Evolutionary conservation across 1,284 basidiomycete species (phyloP).

Genomic region (Anthracocystis setariae): DNA sequence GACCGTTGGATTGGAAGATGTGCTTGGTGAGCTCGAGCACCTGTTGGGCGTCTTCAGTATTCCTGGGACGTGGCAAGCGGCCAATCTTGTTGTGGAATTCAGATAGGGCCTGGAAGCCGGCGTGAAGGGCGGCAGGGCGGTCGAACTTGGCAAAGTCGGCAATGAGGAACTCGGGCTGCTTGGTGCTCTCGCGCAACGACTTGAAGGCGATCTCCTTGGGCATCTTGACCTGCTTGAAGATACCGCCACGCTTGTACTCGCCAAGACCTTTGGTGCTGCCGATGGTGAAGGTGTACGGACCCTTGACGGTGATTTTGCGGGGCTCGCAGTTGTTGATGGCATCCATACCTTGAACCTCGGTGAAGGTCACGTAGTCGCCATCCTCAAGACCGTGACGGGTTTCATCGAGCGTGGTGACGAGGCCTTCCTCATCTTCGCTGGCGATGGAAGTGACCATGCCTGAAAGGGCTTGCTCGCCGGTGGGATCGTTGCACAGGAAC

Average conservation of each 20-base stretch:
- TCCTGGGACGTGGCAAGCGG: conserved; percentile 84
- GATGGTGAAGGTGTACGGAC: conserved; percentile 68
- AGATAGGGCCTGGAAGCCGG: conserved; percentile 92
- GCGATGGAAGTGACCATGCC: conserved; percentile 89
- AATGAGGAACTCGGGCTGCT: conserved; percentile 87
- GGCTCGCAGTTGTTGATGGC: conserved; percentile 91
- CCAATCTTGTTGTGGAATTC: conserved; percentile 78
- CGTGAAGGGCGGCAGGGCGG: conserved; percentile 87
- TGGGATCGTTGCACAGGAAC: conserved; percentile 94
- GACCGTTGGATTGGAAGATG: conserved; percentile 71
- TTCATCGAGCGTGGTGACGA: conserved; percentile 97
- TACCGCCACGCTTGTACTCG: conserved; percentile 87
- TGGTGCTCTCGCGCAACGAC: conserved; percentile 87
- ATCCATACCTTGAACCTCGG: conserved; percentile 95
- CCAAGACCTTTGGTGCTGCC: conserved; percentile 69
- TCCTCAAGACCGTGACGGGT: conserved; percentile 97
- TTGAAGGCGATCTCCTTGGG: conserved; percentile 87
- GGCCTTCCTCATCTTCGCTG: conserved; percentile 75
- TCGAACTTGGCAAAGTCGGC: conserved; percentile 99
- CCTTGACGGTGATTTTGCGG: conserved; percentile 90
- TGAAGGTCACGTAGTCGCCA: conserved; percentile 96
- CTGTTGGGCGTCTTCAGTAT: conserved; percentile 80
- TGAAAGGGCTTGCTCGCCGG: conserved; percentile 88
- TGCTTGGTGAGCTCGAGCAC: conserved; percentile 82
- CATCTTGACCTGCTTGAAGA: conserved; percentile 99